phyloP scores from a whole-genome alignment of 2,329 filamentous ascomycete genomes.

The Fusarium denticulatum region DNA sequence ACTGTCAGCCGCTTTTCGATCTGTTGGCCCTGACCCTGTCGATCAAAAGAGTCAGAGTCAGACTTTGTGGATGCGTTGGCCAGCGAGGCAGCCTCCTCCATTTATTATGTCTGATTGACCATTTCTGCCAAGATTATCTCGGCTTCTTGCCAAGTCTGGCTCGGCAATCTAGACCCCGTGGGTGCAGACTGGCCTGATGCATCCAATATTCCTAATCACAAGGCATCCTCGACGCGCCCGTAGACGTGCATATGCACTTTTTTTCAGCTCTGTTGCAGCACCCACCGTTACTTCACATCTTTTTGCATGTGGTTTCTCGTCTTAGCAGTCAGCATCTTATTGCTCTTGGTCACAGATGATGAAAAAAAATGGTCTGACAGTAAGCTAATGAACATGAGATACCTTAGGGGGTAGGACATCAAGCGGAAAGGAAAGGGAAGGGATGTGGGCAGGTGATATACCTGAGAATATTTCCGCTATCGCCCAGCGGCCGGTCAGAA shows the following conservation, averaged over 20 bases:
- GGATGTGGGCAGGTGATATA: slow-evolving; percentile 9
- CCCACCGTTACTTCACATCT: neutral
- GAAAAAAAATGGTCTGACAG: slow-evolving; percentile 18
- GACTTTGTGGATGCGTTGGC: neutral
- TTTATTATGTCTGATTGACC: neutral
- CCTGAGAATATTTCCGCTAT: neutral
- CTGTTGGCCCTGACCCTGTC: neutral
- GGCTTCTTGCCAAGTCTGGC: slow-evolving; percentile 13
- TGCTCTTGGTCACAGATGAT: slow-evolving; percentile 1
- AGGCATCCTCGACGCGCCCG: slow-evolving; percentile 22
- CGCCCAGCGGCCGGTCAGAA: neutral
- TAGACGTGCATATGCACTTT: slow-evolving; percentile 23
- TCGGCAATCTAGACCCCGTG: slow-evolving; percentile 14
- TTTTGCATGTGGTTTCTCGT: neutral
- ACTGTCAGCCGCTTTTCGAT: neutral
- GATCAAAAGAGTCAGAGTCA: neutral
- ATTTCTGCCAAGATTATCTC: neutral
- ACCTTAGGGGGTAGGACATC: neutral
- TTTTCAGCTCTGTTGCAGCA: neutral
- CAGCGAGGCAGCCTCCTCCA: neutral
- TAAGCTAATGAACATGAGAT: slow-evolving; percentile 14
- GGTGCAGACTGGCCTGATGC: slow-evolving; percentile 10
- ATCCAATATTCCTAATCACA: slow-evolving; percentile 1
- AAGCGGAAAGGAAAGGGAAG: neutral
- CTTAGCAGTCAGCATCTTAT: slow-evolving; percentile 18